Evolutionary conservation across 176 grass and related monocot species (phyloP).

Genomic region (Saccharum spontaneum): DNA sequence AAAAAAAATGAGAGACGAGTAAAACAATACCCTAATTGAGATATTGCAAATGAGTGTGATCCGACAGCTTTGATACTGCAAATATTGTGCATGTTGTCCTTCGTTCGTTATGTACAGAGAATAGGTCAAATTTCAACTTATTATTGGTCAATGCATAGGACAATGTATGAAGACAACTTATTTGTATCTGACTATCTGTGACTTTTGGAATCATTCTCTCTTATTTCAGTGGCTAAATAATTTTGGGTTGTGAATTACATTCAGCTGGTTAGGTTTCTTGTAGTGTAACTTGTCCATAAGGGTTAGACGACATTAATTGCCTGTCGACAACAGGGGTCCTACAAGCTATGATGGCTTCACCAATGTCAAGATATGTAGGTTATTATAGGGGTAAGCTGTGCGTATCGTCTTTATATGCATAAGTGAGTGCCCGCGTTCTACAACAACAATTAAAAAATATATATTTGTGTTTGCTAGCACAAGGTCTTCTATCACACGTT

Average conservation of each 20-base stretch:
- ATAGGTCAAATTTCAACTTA: not conserved
- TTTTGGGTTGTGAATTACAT: not conserved
- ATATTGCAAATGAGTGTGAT: not conserved
- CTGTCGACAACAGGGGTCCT: no score
- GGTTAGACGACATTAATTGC: no score
- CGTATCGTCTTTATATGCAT: no score
- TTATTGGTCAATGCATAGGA: not conserved
- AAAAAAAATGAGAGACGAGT: not conserved
- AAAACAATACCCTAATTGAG: not conserved
- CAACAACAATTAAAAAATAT: no score
- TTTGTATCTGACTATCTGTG: not conserved
- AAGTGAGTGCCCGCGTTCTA: no score
- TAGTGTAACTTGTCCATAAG: no score
- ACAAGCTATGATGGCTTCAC: no score
- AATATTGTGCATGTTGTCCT: not conserved
- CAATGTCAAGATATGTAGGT: no score
- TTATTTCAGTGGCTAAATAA: not conserved
- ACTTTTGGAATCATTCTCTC: not conserved
- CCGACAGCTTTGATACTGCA: not conserved
- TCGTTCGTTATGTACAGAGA: not conserved
- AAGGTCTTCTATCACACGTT: no score
- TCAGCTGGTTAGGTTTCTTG: no score
- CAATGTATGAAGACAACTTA: not conserved
- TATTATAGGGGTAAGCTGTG: no score
- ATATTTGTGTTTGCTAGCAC: no score